Conservation (phyloP, 1,284 basidiomycete genomes). For the Boletellus dicymbophilus region DNA sequence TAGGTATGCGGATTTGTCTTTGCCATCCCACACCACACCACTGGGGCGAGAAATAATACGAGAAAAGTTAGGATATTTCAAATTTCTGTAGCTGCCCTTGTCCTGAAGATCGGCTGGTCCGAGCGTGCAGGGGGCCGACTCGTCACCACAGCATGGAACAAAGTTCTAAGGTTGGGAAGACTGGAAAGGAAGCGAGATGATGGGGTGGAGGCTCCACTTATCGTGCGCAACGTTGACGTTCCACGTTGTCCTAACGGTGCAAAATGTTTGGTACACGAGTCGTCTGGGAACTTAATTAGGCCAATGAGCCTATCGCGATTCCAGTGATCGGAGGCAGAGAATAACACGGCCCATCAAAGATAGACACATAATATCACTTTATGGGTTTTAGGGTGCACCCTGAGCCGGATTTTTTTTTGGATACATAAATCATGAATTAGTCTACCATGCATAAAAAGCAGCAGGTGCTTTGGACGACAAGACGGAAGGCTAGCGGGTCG, state of each 20-base stretch:
- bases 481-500: slow-evolving; percentile 5
- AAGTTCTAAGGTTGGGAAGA: slow-evolving; percentile 10
- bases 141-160: slow-evolving; percentile 9
- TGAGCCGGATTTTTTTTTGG: slow-evolving; percentile 21
- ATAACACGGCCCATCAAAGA: slow-evolving; percentile 12
- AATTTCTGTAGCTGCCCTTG: slow-evolving; percentile 12
- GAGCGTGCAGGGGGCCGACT: slow-evolving; percentile 10
- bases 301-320: slow-evolving; percentile 15
- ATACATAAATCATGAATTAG: slow-evolving; percentile 15
- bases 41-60: neutral
- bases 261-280: slow-evolving; percentile 13
- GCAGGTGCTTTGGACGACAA: slow-evolving; percentile 7
- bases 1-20: neutral
- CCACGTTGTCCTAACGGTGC: slow-evolving; percentile 21
- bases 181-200: slow-evolving; percentile 6
- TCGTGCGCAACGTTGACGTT: slow-evolving; percentile 27
- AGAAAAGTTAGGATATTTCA: slow-evolving; percentile 30
- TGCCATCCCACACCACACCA: neutral
- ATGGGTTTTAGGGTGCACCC: slow-evolving; percentile 32
- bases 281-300: slow-evolving; percentile 18
- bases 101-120: slow-evolving; percentile 13
- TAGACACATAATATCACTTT: slow-evolving; percentile 34
- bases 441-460: too few relatives aligned
- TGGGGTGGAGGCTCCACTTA: slow-evolving; percentile 9
- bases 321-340: slow-evolving; percentile 32